Percentiles rank a stretch among this genome's conserved stretches.
These are phyloP conservation scores for Trichoderma sp. DNA, from an alignment of 2,329 filamentous ascomycete genomes.

Conservation along the genomic window DNA sequence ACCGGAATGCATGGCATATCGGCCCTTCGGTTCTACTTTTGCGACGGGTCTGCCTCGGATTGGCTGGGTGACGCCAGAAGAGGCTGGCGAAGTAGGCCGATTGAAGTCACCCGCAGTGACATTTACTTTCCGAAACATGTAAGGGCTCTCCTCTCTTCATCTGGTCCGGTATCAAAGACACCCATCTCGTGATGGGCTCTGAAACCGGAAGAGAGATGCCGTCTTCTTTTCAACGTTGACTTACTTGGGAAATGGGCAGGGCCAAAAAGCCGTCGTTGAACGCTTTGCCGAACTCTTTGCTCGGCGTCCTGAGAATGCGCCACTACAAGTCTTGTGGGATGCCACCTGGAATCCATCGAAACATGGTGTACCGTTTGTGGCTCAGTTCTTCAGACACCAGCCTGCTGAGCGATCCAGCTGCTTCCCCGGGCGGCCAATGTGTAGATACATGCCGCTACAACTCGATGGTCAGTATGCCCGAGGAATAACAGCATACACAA, in stretches of 20 bases:
- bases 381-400: background rate
- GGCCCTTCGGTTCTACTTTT: background rate
- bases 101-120: background rate
- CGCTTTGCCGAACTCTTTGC: background rate
- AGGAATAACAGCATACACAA: background rate
- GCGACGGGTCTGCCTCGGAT: background rate
- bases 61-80: background rate
- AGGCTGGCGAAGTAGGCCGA: background rate
- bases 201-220: background rate
- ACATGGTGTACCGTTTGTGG: background rate
- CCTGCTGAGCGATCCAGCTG: background rate
- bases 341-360: background rate
- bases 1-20: background rate
- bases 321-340: background rate
- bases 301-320: background rate
- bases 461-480: background rate
- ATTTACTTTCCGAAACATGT: background rate
- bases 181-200: background rate
- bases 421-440: background rate
- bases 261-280: background rate
- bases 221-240: background rate
- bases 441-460: slow-evolving; percentile 1
- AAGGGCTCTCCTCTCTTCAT: background rate
- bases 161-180: background rate
- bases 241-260: background rate